A percentile compares a stretch with the other conserved stretches of the same genome.
phyloP scores from a whole-genome alignment of 108 stramenopile genomes.

The Cyclotella sp. region DNA sequence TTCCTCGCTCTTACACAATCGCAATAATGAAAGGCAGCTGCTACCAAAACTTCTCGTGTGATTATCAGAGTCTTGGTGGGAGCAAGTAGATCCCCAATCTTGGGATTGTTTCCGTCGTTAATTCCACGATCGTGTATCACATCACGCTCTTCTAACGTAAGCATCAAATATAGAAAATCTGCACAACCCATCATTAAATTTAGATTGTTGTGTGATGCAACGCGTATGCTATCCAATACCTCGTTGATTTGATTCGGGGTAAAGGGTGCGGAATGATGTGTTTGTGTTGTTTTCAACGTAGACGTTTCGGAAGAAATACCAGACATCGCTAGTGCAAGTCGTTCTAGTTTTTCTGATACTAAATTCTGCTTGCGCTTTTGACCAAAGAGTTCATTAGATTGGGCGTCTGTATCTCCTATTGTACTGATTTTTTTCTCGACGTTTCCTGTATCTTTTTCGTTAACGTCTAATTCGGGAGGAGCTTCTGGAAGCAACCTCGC shows the following conservation, averaged over 20 bases:
- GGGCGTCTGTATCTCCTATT: no score
- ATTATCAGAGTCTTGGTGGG: slow-evolving; percentile 25
- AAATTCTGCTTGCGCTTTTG: background rate
- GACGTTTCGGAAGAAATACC: slow-evolving; percentile 3
- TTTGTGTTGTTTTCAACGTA: background rate
- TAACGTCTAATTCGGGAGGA: background rate
- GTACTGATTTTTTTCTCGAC: background rate
- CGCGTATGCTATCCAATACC: slow-evolving; percentile 51
- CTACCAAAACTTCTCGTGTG: slow-evolving; percentile 67
- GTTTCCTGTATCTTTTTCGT: background rate
- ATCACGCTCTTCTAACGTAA: slow-evolving; percentile 56
- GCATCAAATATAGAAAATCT: slow-evolving; percentile 56
- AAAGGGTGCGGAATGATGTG: slow-evolving; percentile 28
- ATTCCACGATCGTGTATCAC: slow-evolving; percentile 11
- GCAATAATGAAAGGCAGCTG: slow-evolving; percentile 73
- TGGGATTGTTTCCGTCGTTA: slow-evolving; percentile 7
- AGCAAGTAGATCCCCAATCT: slow-evolving; percentile 9
- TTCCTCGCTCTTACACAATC: slow-evolving; percentile 69
- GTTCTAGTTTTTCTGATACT: background rate
- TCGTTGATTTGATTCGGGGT: slow-evolving; percentile 46
- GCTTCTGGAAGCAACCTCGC: background rate
- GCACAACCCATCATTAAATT: slow-evolving; percentile 54
- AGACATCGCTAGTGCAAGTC: slow-evolving; percentile 5
- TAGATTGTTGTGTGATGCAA: slow-evolving; percentile 44
- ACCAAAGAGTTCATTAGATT: background rate